Conservation (phyloP, 768 basidiomycete genomes). For the Boletus pseudopeckii region DNA sequence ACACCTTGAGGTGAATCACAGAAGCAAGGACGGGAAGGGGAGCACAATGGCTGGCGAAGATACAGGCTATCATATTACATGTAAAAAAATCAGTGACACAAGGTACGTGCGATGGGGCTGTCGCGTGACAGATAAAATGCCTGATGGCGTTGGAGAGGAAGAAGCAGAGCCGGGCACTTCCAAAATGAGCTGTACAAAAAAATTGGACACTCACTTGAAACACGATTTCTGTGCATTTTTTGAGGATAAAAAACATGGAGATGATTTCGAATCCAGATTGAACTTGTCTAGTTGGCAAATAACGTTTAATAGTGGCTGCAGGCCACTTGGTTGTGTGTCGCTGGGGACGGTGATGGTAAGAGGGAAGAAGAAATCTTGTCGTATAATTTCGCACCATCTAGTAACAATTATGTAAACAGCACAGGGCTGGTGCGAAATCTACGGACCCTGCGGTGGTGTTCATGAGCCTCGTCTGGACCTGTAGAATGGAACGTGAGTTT, state of each 20-base stretch:
- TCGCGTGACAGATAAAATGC: conserved; percentile 37
- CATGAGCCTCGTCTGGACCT: neutral
- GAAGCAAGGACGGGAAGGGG: conserved; percentile 19
- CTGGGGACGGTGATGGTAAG: conserved; percentile 33
- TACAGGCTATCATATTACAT: conserved; percentile 34
- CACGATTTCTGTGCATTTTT: conserved; percentile 39
- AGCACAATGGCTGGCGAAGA: conserved; percentile 5
- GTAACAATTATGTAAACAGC: conserved; percentile 35
- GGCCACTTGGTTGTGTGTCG: conserved; percentile 30
- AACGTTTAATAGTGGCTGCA: conserved; percentile 22
- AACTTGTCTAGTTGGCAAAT: conserved; percentile 14
- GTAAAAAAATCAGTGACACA: conserved; percentile 36
- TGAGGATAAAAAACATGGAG: conserved; percentile 34
- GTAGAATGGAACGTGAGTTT: conserved; percentile 30
- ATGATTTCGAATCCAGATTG: conserved; percentile 36
- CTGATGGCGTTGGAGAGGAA: conserved; percentile 24
- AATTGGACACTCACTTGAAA: conserved; percentile 28
- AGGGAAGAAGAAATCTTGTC: conserved; percentile 19
- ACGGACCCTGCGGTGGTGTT: neutral
- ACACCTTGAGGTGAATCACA: conserved; percentile 19
- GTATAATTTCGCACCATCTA: conserved; percentile 16
- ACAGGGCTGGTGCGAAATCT: conserved; percentile 7
- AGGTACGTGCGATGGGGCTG: conserved; percentile 29
- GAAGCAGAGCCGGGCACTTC: conserved; percentile 19
- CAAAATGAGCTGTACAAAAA: conserved; percentile 24